These are phyloP conservation scores for Thalassiosira ordinaria DNA, from an alignment of 352 stramenopile species.

Conservation along the genomic window DNA sequence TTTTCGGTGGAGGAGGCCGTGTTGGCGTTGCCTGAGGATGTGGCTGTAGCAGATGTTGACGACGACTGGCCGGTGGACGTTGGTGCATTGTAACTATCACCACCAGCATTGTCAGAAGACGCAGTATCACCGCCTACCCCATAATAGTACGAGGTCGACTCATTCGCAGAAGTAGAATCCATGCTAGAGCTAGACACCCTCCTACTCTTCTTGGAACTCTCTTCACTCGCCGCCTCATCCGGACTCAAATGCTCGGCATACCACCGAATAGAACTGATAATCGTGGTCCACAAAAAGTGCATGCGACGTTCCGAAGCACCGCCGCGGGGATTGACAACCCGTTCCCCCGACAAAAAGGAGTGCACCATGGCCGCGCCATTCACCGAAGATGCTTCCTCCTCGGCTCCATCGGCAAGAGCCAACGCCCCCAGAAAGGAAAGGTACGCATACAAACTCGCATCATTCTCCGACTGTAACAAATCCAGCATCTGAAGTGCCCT, in stretches of 20 bases:
- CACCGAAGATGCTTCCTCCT: conserved; percentile 21
- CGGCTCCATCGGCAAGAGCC: conserved; percentile 45
- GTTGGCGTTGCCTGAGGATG: not conserved
- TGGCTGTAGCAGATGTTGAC: not conserved
- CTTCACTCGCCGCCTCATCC: conserved; percentile 14
- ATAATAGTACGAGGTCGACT: conserved; percentile 82
- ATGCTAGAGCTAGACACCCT: conserved; percentile 27
- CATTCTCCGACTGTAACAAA: conserved; percentile 58
- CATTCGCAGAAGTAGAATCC: conserved; percentile 11
- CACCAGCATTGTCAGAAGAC: conserved; percentile 8
- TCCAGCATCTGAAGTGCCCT: conserved; percentile 63
- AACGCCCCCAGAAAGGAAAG: conserved; percentile 75
- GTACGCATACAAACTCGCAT: conserved; percentile 64
- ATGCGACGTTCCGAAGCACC: conserved; percentile 33
- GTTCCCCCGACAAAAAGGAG: conserved; percentile 53
- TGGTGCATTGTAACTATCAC: not conserved
- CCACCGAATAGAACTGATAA: conserved; percentile 56
- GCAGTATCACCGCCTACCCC: conserved; percentile 47
- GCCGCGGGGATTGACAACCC: conserved; percentile 36
- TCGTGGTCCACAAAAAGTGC: conserved; percentile 47
- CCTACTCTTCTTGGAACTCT: conserved; percentile 34
- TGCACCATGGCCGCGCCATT: conserved; percentile 63
- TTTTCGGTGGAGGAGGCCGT: conserved; percentile 17
- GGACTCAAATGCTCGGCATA: conserved; percentile 57
- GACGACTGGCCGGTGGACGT: not conserved